Conservation (phyloP, 495 filamentous ascomycete species). For the Clavariopsis aquatica region DNA sequence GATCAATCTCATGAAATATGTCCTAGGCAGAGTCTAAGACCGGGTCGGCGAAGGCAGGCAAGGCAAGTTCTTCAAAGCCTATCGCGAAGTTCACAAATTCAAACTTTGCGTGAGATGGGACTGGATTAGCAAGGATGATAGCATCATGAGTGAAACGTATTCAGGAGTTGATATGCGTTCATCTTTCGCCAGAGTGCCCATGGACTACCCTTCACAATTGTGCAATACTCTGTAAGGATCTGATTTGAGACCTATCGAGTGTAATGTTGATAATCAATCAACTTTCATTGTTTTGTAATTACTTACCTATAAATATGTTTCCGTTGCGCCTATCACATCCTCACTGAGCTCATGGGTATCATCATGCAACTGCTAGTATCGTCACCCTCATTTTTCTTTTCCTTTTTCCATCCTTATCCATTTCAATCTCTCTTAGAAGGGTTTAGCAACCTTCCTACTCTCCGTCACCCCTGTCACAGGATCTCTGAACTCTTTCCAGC, state of each 20-base stretch:
- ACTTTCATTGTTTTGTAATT: not conserved
- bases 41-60: too few relatives aligned
- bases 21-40: too few relatives aligned
- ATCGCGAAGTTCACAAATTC: too few relatives aligned
- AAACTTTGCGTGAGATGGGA: too few relatives aligned
- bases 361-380: not conserved
- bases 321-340: not conserved
- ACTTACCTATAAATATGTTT: not conserved
- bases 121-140: too few relatives aligned
- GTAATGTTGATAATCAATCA: not conserved
- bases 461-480: conserved; percentile 76
- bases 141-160: too few relatives aligned
- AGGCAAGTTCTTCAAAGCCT: too few relatives aligned
- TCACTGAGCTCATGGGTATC: not conserved
- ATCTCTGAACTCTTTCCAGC: conserved; percentile 92
- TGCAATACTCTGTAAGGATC: too few relatives aligned
- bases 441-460: conserved; percentile 88
- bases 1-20: too few relatives aligned
- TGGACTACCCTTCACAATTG: too few relatives aligned
- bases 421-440: conserved; percentile 60
- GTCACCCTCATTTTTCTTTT: not conserved
- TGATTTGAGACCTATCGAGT: not conserved
- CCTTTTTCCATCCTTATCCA: not conserved
- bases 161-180: too few relatives aligned
- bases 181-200: too few relatives aligned